phyloP scores from a whole-genome alignment of 202 grass and related monocot species.

The Miscanthus sacchariflorus region DNA sequence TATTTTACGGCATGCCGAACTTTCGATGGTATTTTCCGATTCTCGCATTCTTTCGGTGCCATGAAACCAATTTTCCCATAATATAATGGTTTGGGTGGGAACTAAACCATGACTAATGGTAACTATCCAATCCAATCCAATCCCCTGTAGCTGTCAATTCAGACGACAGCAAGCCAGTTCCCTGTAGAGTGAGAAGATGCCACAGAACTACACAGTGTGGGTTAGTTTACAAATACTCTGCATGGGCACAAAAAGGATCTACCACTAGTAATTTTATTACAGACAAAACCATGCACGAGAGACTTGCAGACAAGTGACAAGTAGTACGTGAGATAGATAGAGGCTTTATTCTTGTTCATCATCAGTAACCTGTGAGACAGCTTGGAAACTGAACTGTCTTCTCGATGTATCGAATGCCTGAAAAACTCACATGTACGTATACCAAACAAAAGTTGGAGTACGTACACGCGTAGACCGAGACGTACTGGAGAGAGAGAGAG shows the following conservation, averaged over 20 bases:
- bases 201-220: constrained; percentile 16
- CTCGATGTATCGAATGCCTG: neutral
- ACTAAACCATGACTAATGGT: neutral
- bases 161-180: constrained; percentile 20
- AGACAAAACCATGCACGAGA: constrained; percentile 10
- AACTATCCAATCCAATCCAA: neutral
- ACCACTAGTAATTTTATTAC: neutral
- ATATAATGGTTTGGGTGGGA: no score
- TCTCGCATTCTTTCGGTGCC: no score
- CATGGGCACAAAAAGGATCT: neutral
- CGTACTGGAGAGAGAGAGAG: neutral
- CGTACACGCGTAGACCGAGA: neutral
- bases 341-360: neutral
- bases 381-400: neutral
- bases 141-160: constrained; percentile 29
- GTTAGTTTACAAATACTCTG: neutral
- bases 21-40: no score
- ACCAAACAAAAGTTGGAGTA: neutral
- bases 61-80: no score
- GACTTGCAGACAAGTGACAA: constrained; percentile 14
- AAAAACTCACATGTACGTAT: neutral
- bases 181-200: constrained; percentile 29
- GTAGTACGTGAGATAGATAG: neutral
- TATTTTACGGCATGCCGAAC: no score
- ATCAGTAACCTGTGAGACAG: neutral